Base-by-base conservation (phyloP, 495 filamentous ascomycete genomes). In the Barbatosphaeria neglecta region DNA sequence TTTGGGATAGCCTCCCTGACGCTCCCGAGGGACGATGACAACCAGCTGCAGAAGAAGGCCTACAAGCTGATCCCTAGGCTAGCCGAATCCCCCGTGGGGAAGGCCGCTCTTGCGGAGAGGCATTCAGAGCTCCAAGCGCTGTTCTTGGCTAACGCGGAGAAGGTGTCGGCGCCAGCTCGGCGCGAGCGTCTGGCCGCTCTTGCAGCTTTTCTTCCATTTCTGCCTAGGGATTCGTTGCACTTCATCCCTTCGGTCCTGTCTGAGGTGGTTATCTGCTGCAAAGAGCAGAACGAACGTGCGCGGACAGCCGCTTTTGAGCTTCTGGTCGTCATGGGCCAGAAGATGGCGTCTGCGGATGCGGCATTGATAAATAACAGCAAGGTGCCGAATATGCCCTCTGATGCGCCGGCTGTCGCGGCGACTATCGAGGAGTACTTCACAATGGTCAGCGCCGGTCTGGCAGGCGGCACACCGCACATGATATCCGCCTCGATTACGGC, bases 11-110 rank as follows among this genome's bases (percentile, higher is more conserved):
- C 90, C 5, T 73, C 86, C 0, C 70, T 83, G 11, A 82, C 95
- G 43, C 76, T 97, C 46, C 78, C 82, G 53, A 82, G 79, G 52
- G 65, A 77, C 41, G 73, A 81, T 27, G 93, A 97, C 51, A 84
- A 92, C 22, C 90, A 96, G 58, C 72, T 98, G n/a, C 88, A 97
- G 62, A 98, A 98, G 77, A 98, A 98, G 67, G 90, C 92, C 3
- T 98, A 97, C 72, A 96, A 97, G 64, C 73, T 98, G 41, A 87
- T 98, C 45, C 90, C 92, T 7, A 80, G 90, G 24, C 76, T 98
- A 37, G 83, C 85, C 3, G 80, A 84, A 24, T 90, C 88, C 6
- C 74, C 80, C n/a, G 72, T 66, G 22, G 93, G 93, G 15, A 72
- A 70, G 27, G 65, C 66, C 5, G 87, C 89, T 13, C 74, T 98